Percentiles rank a stretch among this genome's conserved stretches.
Evolutionary conservation across 345 rosid species (phyloP).

Genomic region (Salix brachista): DNA sequence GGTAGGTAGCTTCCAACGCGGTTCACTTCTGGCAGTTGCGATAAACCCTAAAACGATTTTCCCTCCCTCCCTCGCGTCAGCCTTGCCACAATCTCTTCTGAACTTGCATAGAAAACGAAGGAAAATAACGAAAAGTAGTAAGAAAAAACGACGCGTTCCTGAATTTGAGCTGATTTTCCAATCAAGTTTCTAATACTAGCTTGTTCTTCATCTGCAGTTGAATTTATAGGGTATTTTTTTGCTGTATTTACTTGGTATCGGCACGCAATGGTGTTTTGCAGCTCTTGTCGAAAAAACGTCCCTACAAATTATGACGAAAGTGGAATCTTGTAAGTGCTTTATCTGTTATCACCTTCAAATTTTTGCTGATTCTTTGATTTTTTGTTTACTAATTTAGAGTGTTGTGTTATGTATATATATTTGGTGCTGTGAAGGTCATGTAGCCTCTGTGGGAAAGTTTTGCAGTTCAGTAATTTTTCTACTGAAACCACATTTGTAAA

Average conservation of each 20-base stretch:
- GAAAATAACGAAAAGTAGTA: not conserved
- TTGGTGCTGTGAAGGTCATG: conserved; percentile 21
- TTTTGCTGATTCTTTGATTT: not conserved
- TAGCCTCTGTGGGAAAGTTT: conserved; percentile 20
- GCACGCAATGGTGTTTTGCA: conserved; percentile 9
- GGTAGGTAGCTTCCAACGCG: too few relatives aligned
- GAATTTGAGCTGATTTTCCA: not conserved
- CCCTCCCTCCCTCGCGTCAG: not conserved
- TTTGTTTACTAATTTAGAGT: not conserved
- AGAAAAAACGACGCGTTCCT: not conserved
- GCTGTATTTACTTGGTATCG: not conserved
- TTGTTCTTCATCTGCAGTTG: not conserved
- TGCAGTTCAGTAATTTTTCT: conserved; percentile 17
- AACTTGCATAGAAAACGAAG: not conserved
- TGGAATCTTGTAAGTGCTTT: conserved; percentile 8
- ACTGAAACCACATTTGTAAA: conserved; percentile 21
- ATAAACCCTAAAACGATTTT: not conserved
- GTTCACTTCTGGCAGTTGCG: not conserved
- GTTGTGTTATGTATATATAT: not conserved
- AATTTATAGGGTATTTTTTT: not conserved
- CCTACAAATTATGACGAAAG: conserved; percentile 1
- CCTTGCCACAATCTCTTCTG: not conserved
- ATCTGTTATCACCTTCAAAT: not conserved
- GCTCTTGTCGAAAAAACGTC: conserved; percentile 9
- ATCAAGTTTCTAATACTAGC: not conserved